phyloP scores from a whole-genome alignment of 495 filamentous ascomycete genomes.

The Penicillium dipodomyicola region DNA sequence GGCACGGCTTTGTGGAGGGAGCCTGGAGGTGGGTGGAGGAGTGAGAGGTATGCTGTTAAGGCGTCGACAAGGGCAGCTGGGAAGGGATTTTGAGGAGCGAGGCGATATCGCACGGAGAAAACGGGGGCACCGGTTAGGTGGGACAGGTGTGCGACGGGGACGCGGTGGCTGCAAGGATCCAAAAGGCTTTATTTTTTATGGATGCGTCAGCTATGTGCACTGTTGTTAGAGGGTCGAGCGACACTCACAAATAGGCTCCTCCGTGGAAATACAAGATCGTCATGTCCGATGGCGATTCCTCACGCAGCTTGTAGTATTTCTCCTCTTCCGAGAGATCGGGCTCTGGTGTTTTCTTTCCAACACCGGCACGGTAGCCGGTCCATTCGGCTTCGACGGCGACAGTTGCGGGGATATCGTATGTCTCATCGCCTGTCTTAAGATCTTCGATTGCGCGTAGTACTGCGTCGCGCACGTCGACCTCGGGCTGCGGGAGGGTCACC shows the following conservation, averaged over 20 bases:
- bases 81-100: slow-evolving; percentile 82
- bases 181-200: slow-evolving; percentile 49
- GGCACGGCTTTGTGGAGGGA: slow-evolving; percentile 69
- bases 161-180: slow-evolving; percentile 69
- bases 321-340: slow-evolving; percentile 63
- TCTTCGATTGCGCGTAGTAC: slow-evolving; percentile 62
- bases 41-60: slow-evolving; percentile 75
- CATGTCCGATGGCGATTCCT: slow-evolving; percentile 61
- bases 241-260: slow-evolving; percentile 67
- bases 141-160: slow-evolving; percentile 44
- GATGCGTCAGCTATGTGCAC: neutral
- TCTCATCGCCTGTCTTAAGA: slow-evolving; percentile 50
- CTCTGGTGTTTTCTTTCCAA: slow-evolving; percentile 50
- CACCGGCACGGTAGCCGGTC: slow-evolving; percentile 69
- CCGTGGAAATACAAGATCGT: slow-evolving; percentile 88
- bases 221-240: neutral
- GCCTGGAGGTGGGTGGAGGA: slow-evolving; percentile 74
- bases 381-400: slow-evolving; percentile 76
- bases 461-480: slow-evolving; percentile 56
- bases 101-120: slow-evolving; percentile 81
- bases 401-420: slow-evolving; percentile 53
- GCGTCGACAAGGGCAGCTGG: slow-evolving; percentile 80
- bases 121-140: slow-evolving; percentile 56
- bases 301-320: slow-evolving; percentile 71
- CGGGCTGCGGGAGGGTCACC: slow-evolving; percentile 56